A percentile compares a stretch with the other conserved stretches of the same genome.
These are phyloP conservation scores for Tetracentron sinense DNA, from an alignment of 164 flowering plant genomes.

Conservation along the genomic window DNA sequence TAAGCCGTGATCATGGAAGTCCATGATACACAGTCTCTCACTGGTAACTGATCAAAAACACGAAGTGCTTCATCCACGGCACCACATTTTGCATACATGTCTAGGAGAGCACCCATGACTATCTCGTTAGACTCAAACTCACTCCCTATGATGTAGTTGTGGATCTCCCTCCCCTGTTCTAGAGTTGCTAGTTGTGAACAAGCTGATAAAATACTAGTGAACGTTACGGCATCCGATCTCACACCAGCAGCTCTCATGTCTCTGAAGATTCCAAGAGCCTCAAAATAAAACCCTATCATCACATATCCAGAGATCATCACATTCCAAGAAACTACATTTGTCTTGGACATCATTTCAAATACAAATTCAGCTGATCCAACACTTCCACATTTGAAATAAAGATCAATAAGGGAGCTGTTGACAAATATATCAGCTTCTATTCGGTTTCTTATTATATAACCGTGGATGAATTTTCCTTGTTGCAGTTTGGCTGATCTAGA, in stretches of 20 bases:
- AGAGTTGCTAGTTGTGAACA: conserved; percentile 65
- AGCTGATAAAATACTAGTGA: conserved; percentile 44
- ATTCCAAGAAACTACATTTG: too few relatives aligned
- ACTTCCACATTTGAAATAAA: conserved; percentile 61
- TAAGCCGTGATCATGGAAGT: conserved; percentile 80
- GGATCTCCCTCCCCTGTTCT: conserved; percentile 64
- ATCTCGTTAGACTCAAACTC: conserved; percentile 43
- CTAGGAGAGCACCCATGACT: conserved; percentile 67
- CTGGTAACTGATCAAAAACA: conserved; percentile 42
- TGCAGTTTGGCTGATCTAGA: conserved; percentile 45
- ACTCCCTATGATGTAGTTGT: conserved; percentile 31
- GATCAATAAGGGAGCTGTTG: conserved; percentile 45
- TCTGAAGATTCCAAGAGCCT: conserved; percentile 45
- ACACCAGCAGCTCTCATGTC: conserved; percentile 40
- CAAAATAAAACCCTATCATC: conserved; percentile 39
- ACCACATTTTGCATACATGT: conserved; percentile 85
- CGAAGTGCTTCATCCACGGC: conserved; percentile 51
- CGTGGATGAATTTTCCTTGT: conserved; percentile 62
- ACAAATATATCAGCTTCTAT: conserved; percentile 37
- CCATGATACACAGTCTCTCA: conserved; percentile 64
- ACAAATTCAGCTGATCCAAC: conserved; percentile 44
- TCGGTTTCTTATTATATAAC: conserved; percentile 44
- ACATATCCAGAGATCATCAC: too few relatives aligned
- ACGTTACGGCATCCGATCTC: conserved; percentile 11
- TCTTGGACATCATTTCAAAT: conserved; percentile 34